Percentiles rank a stretch among this genome's conserved stretches.
Conservation (phyloP, 1,139 yeast species). For the Spathaspora sp. region DNA sequence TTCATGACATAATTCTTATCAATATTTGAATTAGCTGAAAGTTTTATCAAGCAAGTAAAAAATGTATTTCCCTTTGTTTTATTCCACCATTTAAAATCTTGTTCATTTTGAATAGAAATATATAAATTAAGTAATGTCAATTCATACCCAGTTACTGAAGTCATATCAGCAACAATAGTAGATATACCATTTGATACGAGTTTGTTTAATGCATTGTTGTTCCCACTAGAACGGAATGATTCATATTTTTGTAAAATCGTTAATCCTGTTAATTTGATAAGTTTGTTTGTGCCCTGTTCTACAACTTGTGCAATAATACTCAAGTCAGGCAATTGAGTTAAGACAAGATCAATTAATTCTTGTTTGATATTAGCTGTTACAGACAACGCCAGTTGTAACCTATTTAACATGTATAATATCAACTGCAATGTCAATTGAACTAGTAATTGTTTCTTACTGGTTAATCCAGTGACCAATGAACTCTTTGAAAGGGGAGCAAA, state of each 20-base stretch:
- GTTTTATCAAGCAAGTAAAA: constrained; percentile 57
- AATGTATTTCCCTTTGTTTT: constrained; percentile 47
- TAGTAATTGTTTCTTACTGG: constrained; percentile 53
- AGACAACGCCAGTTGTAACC: constrained; percentile 40
- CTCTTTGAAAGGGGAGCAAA: constrained; percentile 67
- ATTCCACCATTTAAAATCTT: constrained; percentile 65
- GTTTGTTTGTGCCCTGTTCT: constrained; percentile 15
- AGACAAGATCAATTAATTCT: constrained; percentile 29
- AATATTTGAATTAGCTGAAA: constrained; percentile 31
- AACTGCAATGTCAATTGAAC: constrained; percentile 67
- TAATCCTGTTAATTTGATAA: constrained; percentile 27
- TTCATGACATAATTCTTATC: constrained; percentile 21
- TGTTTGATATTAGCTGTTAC: constrained; percentile 29
- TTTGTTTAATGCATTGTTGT: constrained; percentile 9
- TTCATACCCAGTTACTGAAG: constrained; percentile 46
- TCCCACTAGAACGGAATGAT: constrained; percentile 15
- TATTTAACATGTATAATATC: constrained; percentile 53
- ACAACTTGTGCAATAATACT: constrained; percentile 20
- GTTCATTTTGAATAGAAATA: constrained; percentile 40
- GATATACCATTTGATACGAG: constrained; percentile 21
- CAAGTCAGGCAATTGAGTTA: constrained; percentile 30
- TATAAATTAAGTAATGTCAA: constrained; percentile 52
- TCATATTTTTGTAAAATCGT: constrained; percentile 25
- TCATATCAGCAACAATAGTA: constrained; percentile 15
- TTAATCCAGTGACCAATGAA: constrained; percentile 59